phyloP scores from a whole-genome alignment of 176 grass and related monocot species.

The Lolium perenne region DNA sequence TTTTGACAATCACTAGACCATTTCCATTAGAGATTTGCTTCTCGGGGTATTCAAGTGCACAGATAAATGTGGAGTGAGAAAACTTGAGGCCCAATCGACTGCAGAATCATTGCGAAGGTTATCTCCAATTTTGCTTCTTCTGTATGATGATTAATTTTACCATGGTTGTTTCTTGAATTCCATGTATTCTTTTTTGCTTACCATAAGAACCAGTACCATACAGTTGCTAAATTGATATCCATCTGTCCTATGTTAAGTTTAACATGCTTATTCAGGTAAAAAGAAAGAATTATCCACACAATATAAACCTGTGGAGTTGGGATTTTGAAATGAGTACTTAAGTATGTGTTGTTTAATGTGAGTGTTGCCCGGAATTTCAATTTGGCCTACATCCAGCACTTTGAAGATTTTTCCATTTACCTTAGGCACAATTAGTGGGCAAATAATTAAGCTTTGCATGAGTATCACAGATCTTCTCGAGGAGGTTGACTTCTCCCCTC shows the following conservation, averaged over 20 bases:
- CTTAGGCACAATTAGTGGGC: not conserved
- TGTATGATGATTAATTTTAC: constrained; percentile 22
- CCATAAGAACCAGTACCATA: constrained; percentile 3
- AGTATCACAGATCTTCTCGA: too few species aligned
- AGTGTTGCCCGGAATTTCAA: not conserved
- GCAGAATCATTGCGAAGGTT: constrained; percentile 86
- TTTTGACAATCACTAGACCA: constrained; percentile 60
- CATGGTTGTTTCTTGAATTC: constrained; percentile 15
- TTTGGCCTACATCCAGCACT: not conserved
- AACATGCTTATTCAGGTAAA: constrained; percentile 32
- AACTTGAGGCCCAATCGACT: constrained; percentile 73
- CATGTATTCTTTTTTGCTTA: constrained; percentile 4
- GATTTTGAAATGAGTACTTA: not conserved
- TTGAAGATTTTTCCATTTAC: not conserved
- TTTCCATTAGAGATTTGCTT: constrained; percentile 88
- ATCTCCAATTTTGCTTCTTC: constrained; percentile 18
- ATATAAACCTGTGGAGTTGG: too few species aligned
- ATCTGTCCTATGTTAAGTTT: constrained; percentile 12
- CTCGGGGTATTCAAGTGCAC: constrained; percentile 87
- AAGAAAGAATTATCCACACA: too few species aligned
- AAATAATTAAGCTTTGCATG: not conserved
- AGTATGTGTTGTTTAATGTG: constrained; percentile 10
- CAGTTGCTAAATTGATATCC: not conserved
- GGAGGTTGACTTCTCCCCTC: too few species aligned
- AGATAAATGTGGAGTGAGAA: constrained; percentile 79